A percentile compares a stretch with the other conserved stretches of the same genome.
Evolutionary conservation across 306 rosid species (phyloP).

Genomic region (Astragalus glycyphyllos): DNA sequence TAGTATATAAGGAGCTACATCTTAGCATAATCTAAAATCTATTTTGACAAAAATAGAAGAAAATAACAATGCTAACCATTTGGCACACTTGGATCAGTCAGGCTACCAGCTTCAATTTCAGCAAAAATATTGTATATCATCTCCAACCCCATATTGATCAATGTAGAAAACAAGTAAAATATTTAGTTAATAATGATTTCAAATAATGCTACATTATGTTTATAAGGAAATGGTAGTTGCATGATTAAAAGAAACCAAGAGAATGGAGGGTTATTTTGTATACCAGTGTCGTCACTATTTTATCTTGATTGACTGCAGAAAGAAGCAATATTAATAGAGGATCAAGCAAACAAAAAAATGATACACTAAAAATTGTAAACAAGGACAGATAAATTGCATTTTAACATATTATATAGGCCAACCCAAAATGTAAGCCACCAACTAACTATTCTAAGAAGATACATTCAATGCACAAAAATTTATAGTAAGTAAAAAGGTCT

Average conservation of each 20-base stretch:
- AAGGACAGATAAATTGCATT: too few species aligned
- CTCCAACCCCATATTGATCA: constrained; percentile 68
- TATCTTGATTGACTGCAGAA: constrained; percentile 36
- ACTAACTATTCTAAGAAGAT: too few species aligned
- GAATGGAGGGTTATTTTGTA: background rate
- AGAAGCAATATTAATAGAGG: background rate
- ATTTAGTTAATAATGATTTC: too few species aligned
- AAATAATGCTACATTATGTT: too few species aligned
- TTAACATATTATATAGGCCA: too few species aligned
- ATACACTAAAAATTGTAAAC: background rate
- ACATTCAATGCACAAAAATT: too few species aligned
- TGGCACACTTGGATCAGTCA: constrained; percentile 69
- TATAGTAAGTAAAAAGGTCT: too few species aligned
- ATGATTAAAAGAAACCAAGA: background rate
- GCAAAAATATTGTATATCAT: constrained; percentile 83
- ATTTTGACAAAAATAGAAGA: background rate
- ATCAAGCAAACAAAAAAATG: constrained; percentile 21
- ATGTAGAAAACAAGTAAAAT: constrained; percentile 22
- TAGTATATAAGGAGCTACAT: too few species aligned
- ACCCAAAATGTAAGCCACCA: too few species aligned
- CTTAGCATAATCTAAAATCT: too few species aligned
- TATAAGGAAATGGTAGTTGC: too few species aligned
- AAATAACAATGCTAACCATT: constrained; percentile 54
- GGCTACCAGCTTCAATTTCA: constrained; percentile 83
- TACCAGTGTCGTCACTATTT: constrained; percentile 41